Evolutionary conservation across 2,329 filamentous ascomycete genomes (phyloP).

Genomic region (Aurifilum marmelostoma): DNA sequence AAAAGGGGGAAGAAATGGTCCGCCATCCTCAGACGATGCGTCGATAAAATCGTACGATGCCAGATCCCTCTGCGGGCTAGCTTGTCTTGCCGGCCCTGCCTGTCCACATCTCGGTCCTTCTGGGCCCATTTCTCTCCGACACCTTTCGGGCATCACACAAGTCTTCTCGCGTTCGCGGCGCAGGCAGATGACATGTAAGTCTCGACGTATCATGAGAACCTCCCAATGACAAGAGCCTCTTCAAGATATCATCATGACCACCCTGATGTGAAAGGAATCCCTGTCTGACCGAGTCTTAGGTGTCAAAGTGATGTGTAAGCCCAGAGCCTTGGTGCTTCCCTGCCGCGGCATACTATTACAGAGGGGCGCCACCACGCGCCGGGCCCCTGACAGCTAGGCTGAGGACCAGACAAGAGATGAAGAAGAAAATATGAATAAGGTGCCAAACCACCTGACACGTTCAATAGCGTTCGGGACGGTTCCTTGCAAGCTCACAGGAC

Average conservation of each 20-base stretch:
- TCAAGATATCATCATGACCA: neutral
- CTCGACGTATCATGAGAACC: neutral
- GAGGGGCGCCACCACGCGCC: neutral
- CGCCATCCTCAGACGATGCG: slow-evolving; percentile 1
- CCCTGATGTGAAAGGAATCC: neutral
- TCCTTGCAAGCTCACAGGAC: neutral
- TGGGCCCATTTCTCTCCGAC: slow-evolving; percentile 15
- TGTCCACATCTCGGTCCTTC: neutral
- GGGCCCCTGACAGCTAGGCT: neutral
- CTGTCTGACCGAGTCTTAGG: neutral
- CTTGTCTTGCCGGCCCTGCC: neutral
- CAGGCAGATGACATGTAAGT: slow-evolving; percentile 25
- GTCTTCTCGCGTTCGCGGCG: neutral
- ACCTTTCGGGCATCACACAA: slow-evolving; percentile 21
- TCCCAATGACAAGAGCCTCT: neutral
- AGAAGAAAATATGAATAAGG: neutral
- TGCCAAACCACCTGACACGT: neutral
- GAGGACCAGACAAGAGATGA: neutral
- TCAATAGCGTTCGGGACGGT: neutral
- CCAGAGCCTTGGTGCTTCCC: neutral
- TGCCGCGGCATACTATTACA: neutral
- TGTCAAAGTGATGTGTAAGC: neutral
- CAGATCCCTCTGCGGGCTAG: neutral
- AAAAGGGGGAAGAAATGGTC: neutral
- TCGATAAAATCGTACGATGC: slow-evolving; percentile 9